These are phyloP conservation scores for Calophaca sinica DNA, from an alignment of 306 rosid genomes.

Conservation along the genomic window DNA sequence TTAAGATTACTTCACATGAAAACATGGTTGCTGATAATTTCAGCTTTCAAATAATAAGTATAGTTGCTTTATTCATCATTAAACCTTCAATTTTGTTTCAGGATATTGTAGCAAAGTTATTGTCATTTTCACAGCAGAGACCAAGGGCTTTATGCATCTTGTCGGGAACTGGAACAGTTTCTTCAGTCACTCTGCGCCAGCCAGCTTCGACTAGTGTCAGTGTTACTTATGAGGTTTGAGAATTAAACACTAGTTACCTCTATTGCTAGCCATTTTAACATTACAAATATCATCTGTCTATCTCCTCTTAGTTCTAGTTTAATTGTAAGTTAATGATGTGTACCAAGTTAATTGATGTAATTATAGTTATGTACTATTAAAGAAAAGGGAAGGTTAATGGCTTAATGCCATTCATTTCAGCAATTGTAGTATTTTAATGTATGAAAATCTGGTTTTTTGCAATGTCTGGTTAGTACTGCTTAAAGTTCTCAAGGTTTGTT, in stretches of 20 bases:
- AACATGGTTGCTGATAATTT: slow-evolving; percentile 20
- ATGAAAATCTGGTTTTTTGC: slow-evolving; percentile 5
- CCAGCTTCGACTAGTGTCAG: slow-evolving; percentile 87
- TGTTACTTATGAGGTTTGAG: slow-evolving; percentile 74
- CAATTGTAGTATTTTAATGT: not conserved
- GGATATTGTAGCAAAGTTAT: slow-evolving; percentile 86
- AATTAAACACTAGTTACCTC: slow-evolving; percentile 13
- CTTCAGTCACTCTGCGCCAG: slow-evolving; percentile 81
- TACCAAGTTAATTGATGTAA: slow-evolving; percentile 19
- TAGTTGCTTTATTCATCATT: not conserved
- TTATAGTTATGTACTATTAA: slow-evolving; percentile 17
- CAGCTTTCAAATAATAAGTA: not conserved
- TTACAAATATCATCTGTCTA: slow-evolving; percentile 22
- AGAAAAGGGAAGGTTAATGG: too few species aligned
- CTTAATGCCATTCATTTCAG: not conserved
- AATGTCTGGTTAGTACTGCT: not conserved
- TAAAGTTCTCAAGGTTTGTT: slow-evolving; percentile 21
- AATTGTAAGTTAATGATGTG: not conserved
- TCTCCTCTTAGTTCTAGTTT: slow-evolving; percentile 13
- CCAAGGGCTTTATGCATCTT: slow-evolving; percentile 88
- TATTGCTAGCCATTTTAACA: not conserved
- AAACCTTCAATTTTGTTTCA: slow-evolving; percentile 49
- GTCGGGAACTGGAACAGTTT: slow-evolving; percentile 82
- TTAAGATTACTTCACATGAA: not conserved
- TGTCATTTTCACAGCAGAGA: slow-evolving; percentile 82